A percentile compares a stretch with the other conserved stretches of the same genome.
phyloP scores from a whole-genome alignment of 441 rosid species.

The Pelargonium fulgidum region DNA sequence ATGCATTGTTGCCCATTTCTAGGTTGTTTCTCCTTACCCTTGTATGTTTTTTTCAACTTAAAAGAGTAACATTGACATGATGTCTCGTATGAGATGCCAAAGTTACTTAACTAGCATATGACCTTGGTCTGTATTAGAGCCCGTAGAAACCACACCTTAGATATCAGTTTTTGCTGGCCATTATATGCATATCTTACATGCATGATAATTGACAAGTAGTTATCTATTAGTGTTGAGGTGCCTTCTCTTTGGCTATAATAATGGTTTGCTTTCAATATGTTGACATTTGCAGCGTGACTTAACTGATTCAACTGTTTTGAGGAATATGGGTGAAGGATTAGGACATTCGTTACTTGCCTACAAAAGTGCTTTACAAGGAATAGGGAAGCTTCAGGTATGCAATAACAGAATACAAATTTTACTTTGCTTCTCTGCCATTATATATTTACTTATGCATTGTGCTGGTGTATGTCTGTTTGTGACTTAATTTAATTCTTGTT shows the following conservation, averaged over 20 bases:
- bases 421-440: constrained; percentile 8
- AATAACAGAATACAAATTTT: not conserved
- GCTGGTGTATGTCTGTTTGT: not conserved
- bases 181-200: not conserved
- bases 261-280: constrained; percentile 11
- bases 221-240: not conserved
- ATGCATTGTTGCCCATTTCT: constrained; percentile 6
- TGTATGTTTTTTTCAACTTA: no score
- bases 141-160: no score
- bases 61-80: not conserved
- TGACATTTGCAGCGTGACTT: constrained; percentile 66
- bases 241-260: constrained; percentile 9
- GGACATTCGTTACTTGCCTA: constrained; percentile 94
- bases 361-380: constrained; percentile 77
- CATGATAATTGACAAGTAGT: not conserved
- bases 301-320: constrained; percentile 86
- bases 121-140: no score
- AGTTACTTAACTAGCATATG: not conserved
- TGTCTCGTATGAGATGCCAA: not conserved
- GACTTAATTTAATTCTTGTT: not conserved
- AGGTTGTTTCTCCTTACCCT: not conserved
- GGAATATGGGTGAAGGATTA: constrained; percentile 87
- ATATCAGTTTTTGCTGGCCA: no score
- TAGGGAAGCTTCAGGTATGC: constrained; percentile 76
- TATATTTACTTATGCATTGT: constrained; percentile 3